Conservation (phyloP, 805 yeast genomes). For the Lipomyces oligophaga region DNA sequence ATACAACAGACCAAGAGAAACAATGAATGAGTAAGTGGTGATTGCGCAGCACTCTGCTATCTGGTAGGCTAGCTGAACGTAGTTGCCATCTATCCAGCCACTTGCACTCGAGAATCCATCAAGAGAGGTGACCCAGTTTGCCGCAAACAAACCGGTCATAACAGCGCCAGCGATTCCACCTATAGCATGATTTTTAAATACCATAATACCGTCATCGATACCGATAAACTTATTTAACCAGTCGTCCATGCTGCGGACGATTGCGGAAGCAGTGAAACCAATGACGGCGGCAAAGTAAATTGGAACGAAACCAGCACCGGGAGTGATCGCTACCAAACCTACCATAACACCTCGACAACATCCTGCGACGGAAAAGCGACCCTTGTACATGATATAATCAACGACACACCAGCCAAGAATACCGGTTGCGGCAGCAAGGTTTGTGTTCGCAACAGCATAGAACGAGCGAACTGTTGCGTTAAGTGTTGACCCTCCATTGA, state of each 20-base stretch:
- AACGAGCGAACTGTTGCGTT: conserved; percentile 88
- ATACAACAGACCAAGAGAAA: conserved; percentile 65
- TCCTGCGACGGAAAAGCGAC: conserved; percentile 82
- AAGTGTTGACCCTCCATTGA: conserved; percentile 98
- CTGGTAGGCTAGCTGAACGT: conserved; percentile 81
- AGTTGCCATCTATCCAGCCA: conserved; percentile 80
- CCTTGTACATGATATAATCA: conserved; percentile 61
- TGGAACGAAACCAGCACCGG: conserved; percentile 96
- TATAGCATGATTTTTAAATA: conserved; percentile 85
- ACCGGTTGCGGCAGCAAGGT: conserved; percentile 89
- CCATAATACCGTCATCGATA: conserved; percentile 94
- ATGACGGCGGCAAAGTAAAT: conserved; percentile 82
- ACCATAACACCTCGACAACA: conserved; percentile 91
- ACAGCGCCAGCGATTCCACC: conserved; percentile 82
- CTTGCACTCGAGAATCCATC: conserved; percentile 53
- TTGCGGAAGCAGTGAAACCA: conserved; percentile 51
- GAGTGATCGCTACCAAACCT: conserved; percentile 92
- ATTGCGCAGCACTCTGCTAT: conserved; percentile 71
- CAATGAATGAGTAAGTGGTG: conserved; percentile 68
- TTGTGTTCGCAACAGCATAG: conserved; percentile 91
- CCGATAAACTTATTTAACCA: conserved; percentile 45
- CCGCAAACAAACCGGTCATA: conserved; percentile 88
- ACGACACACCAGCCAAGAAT: conserved; percentile 92
- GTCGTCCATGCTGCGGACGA: conserved; percentile 21
- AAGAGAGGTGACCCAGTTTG: conserved; percentile 71